phyloP scores from a whole-genome alignment of 352 stramenopile genomes.

The Phytophthora uliginosa region DNA sequence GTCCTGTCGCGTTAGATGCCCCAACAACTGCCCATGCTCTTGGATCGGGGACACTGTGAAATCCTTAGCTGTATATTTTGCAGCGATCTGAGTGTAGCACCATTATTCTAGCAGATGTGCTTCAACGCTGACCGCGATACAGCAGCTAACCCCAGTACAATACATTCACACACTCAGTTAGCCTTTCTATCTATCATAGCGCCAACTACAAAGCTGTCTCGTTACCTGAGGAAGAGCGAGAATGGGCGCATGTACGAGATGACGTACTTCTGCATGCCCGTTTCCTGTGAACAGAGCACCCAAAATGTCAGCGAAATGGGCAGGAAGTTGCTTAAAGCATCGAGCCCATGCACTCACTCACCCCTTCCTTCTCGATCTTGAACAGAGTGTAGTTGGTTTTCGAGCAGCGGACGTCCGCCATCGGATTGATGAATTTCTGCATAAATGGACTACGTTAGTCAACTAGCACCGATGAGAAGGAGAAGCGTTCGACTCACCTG shows the following conservation, averaged over 20 bases:
- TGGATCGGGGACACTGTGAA: conserved; percentile 2
- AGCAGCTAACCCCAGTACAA: conserved; percentile 54
- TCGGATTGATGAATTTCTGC: conserved; percentile 88
- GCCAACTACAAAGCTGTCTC: too few relatives aligned
- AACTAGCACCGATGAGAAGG: background rate
- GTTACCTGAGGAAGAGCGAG: conserved; percentile 82
- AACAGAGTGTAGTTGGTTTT: conserved; percentile 78
- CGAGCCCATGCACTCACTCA: conserved; percentile 23
- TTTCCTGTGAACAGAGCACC: conserved; percentile 48
- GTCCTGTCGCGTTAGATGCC: conserved; percentile 7
- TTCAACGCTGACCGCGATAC: conserved; percentile 76
- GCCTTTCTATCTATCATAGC: background rate
- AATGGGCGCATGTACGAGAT: conserved; percentile 83
- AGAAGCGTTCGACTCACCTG: conserved; percentile 34
- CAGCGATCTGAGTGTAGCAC: background rate
- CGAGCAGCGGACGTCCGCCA: conserved; percentile 73
- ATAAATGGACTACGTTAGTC: background rate
- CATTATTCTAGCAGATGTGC: conserved; percentile 66
- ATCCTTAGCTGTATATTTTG: conserved; percentile 24
- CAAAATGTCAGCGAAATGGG: background rate
- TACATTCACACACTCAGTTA: conserved; percentile 5
- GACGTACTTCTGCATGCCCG: conserved; percentile 78
- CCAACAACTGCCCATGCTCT: background rate
- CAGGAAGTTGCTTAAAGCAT: background rate
- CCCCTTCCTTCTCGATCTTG: conserved; percentile 87